A percentile compares a stretch with the other conserved stretches of the same genome.
Conservation (phyloP, 2,329 filamentous ascomycete species). For the Pseudopithomyces maydicus region DNA sequence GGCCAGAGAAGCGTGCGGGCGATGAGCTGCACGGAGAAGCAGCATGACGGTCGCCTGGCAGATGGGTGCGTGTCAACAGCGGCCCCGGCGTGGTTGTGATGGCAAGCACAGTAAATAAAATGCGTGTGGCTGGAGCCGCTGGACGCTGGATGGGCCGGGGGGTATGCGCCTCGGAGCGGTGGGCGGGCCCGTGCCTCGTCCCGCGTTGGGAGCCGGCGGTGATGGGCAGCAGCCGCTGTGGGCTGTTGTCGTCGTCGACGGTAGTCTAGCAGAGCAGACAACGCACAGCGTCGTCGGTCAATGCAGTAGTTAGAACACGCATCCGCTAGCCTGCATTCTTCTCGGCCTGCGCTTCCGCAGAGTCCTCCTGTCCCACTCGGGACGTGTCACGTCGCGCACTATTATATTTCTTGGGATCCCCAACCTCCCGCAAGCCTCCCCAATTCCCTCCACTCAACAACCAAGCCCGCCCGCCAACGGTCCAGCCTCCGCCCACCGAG, state of each 20-base stretch:
- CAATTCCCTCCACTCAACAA: constrained; percentile 9
- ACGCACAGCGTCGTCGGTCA: not conserved
- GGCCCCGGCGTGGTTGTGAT: not conserved
- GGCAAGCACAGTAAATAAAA: constrained; percentile 1
- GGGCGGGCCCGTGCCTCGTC: not conserved
- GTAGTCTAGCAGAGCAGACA: not conserved
- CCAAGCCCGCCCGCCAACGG: not conserved
- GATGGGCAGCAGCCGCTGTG: not conserved
- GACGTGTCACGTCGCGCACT: constrained; percentile 5
- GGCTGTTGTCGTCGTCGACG: not conserved
- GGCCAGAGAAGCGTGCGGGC: not conserved
- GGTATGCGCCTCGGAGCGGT: not conserved
- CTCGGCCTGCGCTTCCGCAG: not conserved
- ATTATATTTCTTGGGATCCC: not conserved
- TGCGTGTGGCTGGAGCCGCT: not conserved
- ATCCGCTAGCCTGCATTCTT: constrained; percentile 1
- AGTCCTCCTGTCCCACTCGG: not conserved
- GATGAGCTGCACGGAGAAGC: not conserved
- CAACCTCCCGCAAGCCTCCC: constrained; percentile 8
- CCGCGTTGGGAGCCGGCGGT: not conserved
- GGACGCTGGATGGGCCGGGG: not conserved
- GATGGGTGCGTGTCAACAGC: too few relatives aligned
- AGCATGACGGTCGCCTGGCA: too few relatives aligned
- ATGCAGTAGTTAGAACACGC: not conserved
- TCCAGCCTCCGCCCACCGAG: not conserved